Conservation (phyloP, 2,329 filamentous ascomycete species). For the Verticillium klebahnii region DNA sequence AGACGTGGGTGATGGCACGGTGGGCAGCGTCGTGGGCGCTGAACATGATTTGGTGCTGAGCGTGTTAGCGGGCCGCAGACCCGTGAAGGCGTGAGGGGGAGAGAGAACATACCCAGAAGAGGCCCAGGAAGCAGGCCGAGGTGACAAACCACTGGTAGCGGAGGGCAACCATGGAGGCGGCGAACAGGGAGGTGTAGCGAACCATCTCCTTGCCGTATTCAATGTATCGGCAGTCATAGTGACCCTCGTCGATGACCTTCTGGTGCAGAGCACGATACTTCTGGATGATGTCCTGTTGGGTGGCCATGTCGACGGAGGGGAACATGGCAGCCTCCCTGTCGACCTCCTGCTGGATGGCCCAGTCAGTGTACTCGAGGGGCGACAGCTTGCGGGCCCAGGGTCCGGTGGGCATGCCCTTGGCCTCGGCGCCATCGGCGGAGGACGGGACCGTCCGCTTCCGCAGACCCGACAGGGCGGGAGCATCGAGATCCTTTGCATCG, state of each 20-base stretch:
- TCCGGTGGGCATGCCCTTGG: not conserved
- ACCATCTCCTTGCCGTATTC: slow-evolving; percentile 54
- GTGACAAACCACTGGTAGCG: slow-evolving; percentile 49
- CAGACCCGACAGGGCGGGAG: slow-evolving; percentile 1
- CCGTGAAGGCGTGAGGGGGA: not conserved
- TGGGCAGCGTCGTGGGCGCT: slow-evolving; percentile 63
- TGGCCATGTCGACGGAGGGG: slow-evolving; percentile 48
- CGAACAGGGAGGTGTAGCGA: slow-evolving; percentile 51
- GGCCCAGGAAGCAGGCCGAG: slow-evolving; percentile 53
- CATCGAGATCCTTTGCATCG: slow-evolving; percentile 7
- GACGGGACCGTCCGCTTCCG: slow-evolving; percentile 2
- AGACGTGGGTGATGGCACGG: slow-evolving; percentile 56
- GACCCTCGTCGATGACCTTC: slow-evolving; percentile 46
- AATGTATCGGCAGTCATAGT: slow-evolving; percentile 54
- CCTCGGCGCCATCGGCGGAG: not conserved
- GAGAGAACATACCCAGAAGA: slow-evolving; percentile 49
- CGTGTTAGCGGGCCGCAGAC: slow-evolving; percentile 10
- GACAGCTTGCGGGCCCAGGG: slow-evolving; percentile 1
- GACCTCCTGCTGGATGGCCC: slow-evolving; percentile 29
- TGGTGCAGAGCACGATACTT: slow-evolving; percentile 56
- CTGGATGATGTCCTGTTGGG: slow-evolving; percentile 48
- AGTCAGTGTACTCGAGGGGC: slow-evolving; percentile 27
- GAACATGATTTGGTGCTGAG: slow-evolving; percentile 64
- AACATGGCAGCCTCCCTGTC: slow-evolving; percentile 32
- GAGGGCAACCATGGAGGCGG: slow-evolving; percentile 39